Evolutionary conservation across 73 alveolate genomes (phyloP).

Genomic region (Paramecium sexaurelia): DNA sequence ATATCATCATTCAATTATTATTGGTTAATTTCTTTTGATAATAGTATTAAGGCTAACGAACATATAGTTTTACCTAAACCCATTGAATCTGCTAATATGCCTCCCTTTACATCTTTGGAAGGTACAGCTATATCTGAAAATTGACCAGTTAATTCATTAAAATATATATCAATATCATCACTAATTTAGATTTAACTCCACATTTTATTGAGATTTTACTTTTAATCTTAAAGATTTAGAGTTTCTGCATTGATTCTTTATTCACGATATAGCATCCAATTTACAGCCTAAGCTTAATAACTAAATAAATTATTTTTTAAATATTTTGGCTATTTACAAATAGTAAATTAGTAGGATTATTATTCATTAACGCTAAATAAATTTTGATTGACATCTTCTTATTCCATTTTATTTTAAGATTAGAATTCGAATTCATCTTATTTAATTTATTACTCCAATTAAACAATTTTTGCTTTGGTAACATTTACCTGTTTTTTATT

Average conservation of each 20-base stretch:
- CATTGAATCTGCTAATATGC: constrained; percentile 66
- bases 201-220: background rate
- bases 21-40: background rate
- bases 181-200: constrained; percentile 44
- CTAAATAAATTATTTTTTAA: background rate
- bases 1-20: background rate
- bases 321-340: background rate
- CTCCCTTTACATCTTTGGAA: constrained; percentile 54
- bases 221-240: background rate
- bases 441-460: background rate
- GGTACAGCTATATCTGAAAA: background rate
- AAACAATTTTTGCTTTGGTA: background rate
- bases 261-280: constrained; percentile 69
- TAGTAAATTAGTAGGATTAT: constrained; percentile 9
- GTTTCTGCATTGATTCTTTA: background rate
- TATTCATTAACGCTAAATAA: constrained; percentile 32
- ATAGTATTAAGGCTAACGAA: constrained; percentile 29
- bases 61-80: constrained; percentile 65
- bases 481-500: background rate
- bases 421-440: background rate
- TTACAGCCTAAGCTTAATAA: constrained; percentile 42
- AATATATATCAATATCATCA: constrained; percentile 37
- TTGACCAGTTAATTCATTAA: constrained; percentile 55
- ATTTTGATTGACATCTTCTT: background rate
- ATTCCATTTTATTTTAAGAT: background rate